Base-by-base conservation (phyloP, 2,329 filamentous ascomycete species). In the Claviceps fusiformis region DNA sequence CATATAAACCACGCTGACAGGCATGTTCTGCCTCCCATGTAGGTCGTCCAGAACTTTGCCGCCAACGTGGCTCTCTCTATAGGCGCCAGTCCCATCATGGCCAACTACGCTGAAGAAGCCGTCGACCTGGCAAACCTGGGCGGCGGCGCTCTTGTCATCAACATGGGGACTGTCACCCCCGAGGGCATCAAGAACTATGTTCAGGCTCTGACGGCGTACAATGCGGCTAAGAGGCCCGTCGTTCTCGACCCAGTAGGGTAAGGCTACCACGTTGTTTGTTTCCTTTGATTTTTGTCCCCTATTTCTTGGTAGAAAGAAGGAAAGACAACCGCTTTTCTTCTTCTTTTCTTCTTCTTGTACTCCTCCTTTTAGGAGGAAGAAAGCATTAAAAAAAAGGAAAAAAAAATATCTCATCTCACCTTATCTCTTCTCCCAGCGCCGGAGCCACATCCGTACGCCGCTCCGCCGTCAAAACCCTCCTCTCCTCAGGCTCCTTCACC, bases 71-170 rank as follows among this genome's bases (percentile, higher is more conserved):
- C 89, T 44, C 78, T 96, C 17, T 82, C 86, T 39, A 78, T 95
- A 53, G 92, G 92, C 41, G 87, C 87, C 13, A 93, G 87, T 24
- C 92, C 92, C 44, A 96, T 96, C 69, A 97, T 97, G 92, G 85
- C 90, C 8, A 91, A 88, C 68, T 87, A 91, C 63, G 87, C 84
- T 31, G 80, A 83, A 52, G 92, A 97, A 74, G 90, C 90, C 0
- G 67, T 72, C 8, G 91, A 96, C 64, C 78, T 97, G n/a, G 83
- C 86, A 13, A 78, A 76, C 35, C 78, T 95, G 0, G 84, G 85
- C 43, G 89, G 88, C 11, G 89, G 88, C 13, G 82, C 85, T 0
- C 78, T 97, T 1, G 86, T 97, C 49, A 79, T 97, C 65, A 97
- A 97, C 71, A 96, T 96, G 89, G 92, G 92, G 33, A 95, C 89